Base-by-base conservation (phyloP, 1,284 basidiomycete species). In the Cryptococcus sp. region DNA sequence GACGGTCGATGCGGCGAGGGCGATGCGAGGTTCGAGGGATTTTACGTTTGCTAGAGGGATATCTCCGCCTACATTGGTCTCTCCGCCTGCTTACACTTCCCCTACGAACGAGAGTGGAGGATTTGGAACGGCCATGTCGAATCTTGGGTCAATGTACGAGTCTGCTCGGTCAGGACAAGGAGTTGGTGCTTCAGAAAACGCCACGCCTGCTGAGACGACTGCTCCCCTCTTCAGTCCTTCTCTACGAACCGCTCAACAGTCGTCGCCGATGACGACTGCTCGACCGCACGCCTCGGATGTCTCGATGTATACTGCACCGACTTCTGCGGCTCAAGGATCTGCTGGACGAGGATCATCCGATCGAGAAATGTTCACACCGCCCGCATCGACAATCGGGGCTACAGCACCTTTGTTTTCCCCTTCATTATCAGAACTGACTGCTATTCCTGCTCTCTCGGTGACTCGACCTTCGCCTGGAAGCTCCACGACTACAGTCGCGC, bases 11-110 rank as follows among this genome's bases (percentile, higher is more conserved):
- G 53, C 45, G 22, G 61, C 65, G 11, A 25, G 58, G 25, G 48
- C 54, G 21, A 21, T 54, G 22, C 55, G 57, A 12, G n/a, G 45
- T 1, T 62, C 60, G 10, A 45, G 66, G 24, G 68, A 68, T 46
- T 67, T 68, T 28, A 56, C 59, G 3, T 70, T 70, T 44, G 66
- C 65, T 1, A 46, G 60, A 21, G 68, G 66, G 32, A 60, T 62
- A 26, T 48, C 56, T 12, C 65, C 65, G 2, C 66, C 66, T 6
- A 23, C 51, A 5, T 38, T 57, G 9, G 23, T n/a, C 24, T 43
- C 52, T 28, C 43, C 55, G 23, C 56, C 53, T 12, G 39, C 14
- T n/a, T 57, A 54, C 32, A 42, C 48, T 6, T 50, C 51, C 9
- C 50, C 48, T 3, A n/a, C 22, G 14, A n/a, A 6, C 5, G 24